Percentiles rank a stretch among this genome's conserved stretches.
Conservation (phyloP, 176 grass and related monocot genomes). For the Puya raimondii region DNA sequence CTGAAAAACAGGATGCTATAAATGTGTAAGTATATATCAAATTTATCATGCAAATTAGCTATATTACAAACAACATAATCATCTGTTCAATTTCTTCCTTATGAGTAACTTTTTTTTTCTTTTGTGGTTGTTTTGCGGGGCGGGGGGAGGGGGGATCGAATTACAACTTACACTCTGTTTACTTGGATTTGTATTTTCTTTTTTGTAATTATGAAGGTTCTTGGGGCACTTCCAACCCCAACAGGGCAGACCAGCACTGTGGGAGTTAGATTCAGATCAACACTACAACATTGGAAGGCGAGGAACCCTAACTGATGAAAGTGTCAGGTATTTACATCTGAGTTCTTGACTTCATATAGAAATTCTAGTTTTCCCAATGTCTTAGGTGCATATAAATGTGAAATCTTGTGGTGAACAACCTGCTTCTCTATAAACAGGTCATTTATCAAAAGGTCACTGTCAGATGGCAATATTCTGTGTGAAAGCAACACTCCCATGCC, state of each 20-base stretch:
- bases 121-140: too few species aligned
- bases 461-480: constrained; percentile 76
- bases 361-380: constrained; percentile 1
- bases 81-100: background rate
- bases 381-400: background rate
- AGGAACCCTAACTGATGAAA: constrained; percentile 47
- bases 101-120: background rate
- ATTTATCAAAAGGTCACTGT: constrained; percentile 84
- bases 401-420: background rate
- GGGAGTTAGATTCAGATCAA: constrained; percentile 94
- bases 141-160: background rate
- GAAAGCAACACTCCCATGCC: constrained; percentile 44
- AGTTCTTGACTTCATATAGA: constrained; percentile 1
- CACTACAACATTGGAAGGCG: constrained; percentile 82
- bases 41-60: background rate
- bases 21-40: constrained; percentile 64
- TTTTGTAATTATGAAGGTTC: constrained; percentile 39
- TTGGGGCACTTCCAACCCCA: constrained; percentile 96
- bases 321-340: constrained; percentile 33
- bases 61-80: background rate
- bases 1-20: constrained; percentile 96
- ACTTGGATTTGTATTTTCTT: background rate
- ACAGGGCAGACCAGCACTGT: constrained; percentile 70
- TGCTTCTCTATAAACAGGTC: constrained; percentile 44
- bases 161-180: background rate